These are phyloP conservation scores for Daedaleopsis sinensis DNA, from an alignment of 768 basidiomycete genomes.

Conservation along the genomic window DNA sequence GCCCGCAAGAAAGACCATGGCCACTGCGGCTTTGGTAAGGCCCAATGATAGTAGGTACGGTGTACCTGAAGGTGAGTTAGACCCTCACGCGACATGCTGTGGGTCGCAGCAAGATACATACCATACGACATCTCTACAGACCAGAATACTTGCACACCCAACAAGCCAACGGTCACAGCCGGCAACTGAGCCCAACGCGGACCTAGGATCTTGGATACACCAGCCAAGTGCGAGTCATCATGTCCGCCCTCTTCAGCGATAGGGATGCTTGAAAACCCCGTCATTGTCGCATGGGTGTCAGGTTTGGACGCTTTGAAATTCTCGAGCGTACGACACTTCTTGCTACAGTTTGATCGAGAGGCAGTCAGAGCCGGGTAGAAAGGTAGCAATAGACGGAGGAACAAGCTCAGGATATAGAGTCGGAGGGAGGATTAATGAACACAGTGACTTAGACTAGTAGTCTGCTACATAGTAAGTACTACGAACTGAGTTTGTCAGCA, in stretches of 20 bases:
- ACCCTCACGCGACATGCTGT: background rate
- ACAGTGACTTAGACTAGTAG: no score
- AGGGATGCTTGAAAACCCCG: slow-evolving; percentile 52
- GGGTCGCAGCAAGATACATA: slow-evolving; percentile 14
- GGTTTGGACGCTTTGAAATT: background rate
- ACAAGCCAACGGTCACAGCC: slow-evolving; percentile 72
- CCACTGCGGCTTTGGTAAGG: slow-evolving; percentile 83
- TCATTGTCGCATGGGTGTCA: slow-evolving; percentile 39
- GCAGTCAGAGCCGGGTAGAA: no score
- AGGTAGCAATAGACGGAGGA: no score
- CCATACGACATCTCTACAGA: slow-evolving; percentile 95
- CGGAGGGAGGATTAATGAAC: no score
- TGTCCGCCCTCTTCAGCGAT: slow-evolving; percentile 44
- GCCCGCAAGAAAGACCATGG: slow-evolving; percentile 90
- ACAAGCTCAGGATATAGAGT: no score
- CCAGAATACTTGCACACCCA: slow-evolving; percentile 92
- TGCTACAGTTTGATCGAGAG: no score
- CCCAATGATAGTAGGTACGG: slow-evolving; percentile 92
- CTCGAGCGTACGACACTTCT: no score
- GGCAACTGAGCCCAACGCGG: slow-evolving; percentile 71
- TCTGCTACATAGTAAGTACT: no score
- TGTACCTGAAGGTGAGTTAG: slow-evolving; percentile 46
- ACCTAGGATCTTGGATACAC: slow-evolving; percentile 63
- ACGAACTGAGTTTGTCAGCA: no score
- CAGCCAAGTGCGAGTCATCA: slow-evolving; percentile 45